phyloP scores from a whole-genome alignment of 2,329 filamentous ascomycete species.

The Aspergillus vadensis region DNA sequence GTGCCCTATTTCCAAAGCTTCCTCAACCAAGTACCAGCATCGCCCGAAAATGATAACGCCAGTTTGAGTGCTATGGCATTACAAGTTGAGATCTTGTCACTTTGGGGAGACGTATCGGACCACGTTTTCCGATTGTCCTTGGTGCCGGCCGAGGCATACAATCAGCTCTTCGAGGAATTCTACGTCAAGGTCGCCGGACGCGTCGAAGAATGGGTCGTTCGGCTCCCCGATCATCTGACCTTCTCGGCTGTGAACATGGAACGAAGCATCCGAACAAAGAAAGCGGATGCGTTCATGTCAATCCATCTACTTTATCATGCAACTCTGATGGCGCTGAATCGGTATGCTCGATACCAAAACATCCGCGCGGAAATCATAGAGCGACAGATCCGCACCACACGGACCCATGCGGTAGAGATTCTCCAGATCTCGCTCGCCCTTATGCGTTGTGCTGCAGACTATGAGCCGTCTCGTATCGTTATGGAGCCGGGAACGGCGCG shows the following conservation, averaged over 20 bases:
- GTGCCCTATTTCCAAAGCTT: slow-evolving; percentile 64
- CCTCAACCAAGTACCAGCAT: slow-evolving; percentile 44
- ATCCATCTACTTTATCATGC: slow-evolving; percentile 70
- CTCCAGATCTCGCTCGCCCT: slow-evolving; percentile 47
- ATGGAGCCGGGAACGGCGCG: slow-evolving; percentile 29
- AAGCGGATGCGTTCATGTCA: slow-evolving; percentile 61
- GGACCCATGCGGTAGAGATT: slow-evolving; percentile 56
- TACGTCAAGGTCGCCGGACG: slow-evolving; percentile 55
- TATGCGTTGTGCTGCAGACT: slow-evolving; percentile 27
- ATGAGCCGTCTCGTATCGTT: slow-evolving; percentile 22
- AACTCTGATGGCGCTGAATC: slow-evolving; percentile 65
- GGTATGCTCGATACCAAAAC: slow-evolving; percentile 55
- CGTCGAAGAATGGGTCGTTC: slow-evolving; percentile 60
- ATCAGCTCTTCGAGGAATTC: slow-evolving; percentile 52
- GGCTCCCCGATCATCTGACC: slow-evolving; percentile 57
- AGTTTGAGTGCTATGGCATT: slow-evolving; percentile 58
- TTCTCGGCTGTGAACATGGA: slow-evolving; percentile 62
- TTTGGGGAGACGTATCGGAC: slow-evolving; percentile 67
- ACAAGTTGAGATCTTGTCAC: slow-evolving; percentile 62
- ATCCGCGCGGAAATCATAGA: slow-evolving; percentile 46
- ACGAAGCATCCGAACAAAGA: slow-evolving; percentile 55
- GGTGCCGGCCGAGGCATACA: slow-evolving; percentile 47
- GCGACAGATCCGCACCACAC: slow-evolving; percentile 53
- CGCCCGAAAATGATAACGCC: slow-evolving; percentile 42
- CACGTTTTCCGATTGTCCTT: slow-evolving; percentile 59